phyloP scores from a whole-genome alignment of 306 rosid species.

The Gillenia trifoliata region DNA sequence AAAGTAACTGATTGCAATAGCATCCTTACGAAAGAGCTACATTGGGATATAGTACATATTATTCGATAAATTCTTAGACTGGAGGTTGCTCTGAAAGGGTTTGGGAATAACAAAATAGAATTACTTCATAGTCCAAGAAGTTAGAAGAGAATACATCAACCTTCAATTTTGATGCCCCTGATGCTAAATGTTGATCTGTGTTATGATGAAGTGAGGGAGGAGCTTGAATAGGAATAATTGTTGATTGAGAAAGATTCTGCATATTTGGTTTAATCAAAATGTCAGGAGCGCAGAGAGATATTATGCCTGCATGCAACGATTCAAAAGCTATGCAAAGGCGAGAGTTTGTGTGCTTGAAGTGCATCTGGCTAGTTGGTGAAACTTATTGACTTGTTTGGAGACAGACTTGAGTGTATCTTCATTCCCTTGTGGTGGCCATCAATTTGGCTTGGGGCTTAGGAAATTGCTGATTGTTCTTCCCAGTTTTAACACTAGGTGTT shows the following conservation, averaged over 20 bases:
- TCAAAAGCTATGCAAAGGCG: not conserved
- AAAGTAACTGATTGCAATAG: slow-evolving; percentile 38
- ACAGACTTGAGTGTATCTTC: not conserved
- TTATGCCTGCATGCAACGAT: not conserved
- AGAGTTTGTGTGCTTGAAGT: not conserved
- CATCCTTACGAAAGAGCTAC: slow-evolving; percentile 35
- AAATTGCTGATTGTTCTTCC: not conserved
- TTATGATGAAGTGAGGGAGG: not conserved
- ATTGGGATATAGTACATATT: slow-evolving; percentile 28
- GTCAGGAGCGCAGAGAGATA: slow-evolving; percentile 1
- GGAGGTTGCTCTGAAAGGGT: slow-evolving; percentile 27
- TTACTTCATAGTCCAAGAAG: slow-evolving; percentile 12
- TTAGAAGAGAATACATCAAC: slow-evolving; percentile 17
- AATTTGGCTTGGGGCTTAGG: not conserved
- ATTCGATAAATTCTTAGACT: slow-evolving; percentile 21
- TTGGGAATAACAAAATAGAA: slow-evolving; percentile 24
- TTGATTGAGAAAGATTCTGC: not conserved
- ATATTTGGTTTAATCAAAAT: slow-evolving; percentile 4
- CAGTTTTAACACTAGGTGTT: not conserved
- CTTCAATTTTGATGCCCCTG: not conserved
- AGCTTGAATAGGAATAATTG: slow-evolving; percentile 2
- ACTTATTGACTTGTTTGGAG: slow-evolving; percentile 2
- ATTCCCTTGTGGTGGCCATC: slow-evolving; percentile 1
- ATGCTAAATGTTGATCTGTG: not conserved
- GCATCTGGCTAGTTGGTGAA: not conserved